Percentiles rank a stretch among this genome's conserved stretches.
These are phyloP conservation scores for Hypoxylon sp. DNA, from an alignment of 2,329 filamentous ascomycete species.

Conservation along the genomic window DNA sequence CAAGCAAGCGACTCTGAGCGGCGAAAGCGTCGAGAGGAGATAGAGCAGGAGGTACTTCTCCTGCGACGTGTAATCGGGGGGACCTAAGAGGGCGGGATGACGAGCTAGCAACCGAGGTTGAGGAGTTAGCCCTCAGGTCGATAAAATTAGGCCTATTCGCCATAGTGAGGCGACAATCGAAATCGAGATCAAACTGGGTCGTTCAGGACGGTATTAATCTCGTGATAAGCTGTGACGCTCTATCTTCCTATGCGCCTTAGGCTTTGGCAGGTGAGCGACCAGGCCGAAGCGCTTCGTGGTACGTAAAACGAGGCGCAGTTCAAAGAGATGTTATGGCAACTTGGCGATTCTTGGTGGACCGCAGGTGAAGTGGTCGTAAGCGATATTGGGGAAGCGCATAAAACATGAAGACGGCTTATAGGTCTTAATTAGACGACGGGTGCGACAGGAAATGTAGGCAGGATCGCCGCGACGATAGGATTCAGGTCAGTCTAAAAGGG, in stretches of 20 bases:
- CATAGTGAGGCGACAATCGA: slow-evolving; percentile 59
- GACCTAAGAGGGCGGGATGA: slow-evolving; percentile 73
- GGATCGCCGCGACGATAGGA: slow-evolving; percentile 37
- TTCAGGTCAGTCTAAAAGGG: slow-evolving; percentile 7
- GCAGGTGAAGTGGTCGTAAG: slow-evolving; percentile 22
- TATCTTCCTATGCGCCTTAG: slow-evolving; percentile 15
- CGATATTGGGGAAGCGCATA: slow-evolving; percentile 42
- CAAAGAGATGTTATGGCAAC: slow-evolving; percentile 5
- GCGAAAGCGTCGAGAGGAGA: slow-evolving; percentile 97
- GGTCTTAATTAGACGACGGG: slow-evolving; percentile 32
- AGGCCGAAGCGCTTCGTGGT: slow-evolving; percentile 21
- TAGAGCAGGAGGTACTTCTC: slow-evolving; percentile 87
- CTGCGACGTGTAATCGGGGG: slow-evolving; percentile 82
- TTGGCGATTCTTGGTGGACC: slow-evolving; percentile 11
- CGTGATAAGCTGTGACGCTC: slow-evolving; percentile 1
- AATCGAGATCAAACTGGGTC: slow-evolving; percentile 4
- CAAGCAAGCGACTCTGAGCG: slow-evolving; percentile 88
- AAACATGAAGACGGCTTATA: slow-evolving; percentile 47
- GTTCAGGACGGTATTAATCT: slow-evolving; percentile 10
- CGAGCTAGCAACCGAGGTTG: slow-evolving; percentile 62
- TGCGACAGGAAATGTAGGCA: slow-evolving; percentile 47
- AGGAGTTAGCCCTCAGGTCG: slow-evolving; percentile 72
- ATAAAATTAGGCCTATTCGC: slow-evolving; percentile 70
- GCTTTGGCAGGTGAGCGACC: slow-evolving; percentile 1
- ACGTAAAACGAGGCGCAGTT: slow-evolving; percentile 11